Evolutionary conservation across 1,284 basidiomycete genomes (phyloP).

Genomic region (Cryptococcus hybrid): DNA sequence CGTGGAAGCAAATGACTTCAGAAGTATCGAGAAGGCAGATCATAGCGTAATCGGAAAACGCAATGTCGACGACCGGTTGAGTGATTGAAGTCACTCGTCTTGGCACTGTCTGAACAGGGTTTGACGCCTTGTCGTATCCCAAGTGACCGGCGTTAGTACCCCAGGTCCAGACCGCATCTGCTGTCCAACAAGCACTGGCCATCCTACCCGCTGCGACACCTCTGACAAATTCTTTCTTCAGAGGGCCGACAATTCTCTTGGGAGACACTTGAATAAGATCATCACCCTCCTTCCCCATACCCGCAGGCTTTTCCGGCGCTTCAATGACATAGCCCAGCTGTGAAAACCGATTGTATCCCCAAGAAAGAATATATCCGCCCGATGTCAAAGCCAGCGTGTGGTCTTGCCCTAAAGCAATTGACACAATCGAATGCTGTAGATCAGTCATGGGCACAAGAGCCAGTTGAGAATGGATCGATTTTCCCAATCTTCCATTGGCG

Average conservation of each 20-base stretch:
- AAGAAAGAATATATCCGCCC: constrained; percentile 79
- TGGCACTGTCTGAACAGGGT: constrained; percentile 75
- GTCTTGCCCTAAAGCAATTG: constrained; percentile 86
- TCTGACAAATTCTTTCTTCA: constrained; percentile 75
- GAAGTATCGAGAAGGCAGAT: constrained; percentile 68
- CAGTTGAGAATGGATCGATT: constrained; percentile 76
- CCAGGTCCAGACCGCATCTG: constrained; percentile 85
- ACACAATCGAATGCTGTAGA: constrained; percentile 57
- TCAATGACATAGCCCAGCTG: constrained; percentile 90
- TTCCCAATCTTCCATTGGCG: constrained; percentile 74
- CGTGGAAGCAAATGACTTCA: constrained; percentile 82
- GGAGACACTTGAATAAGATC: constrained; percentile 72
- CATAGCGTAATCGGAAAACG: constrained; percentile 77
- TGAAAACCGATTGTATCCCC: constrained; percentile 83
- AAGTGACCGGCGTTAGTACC: constrained; percentile 93
- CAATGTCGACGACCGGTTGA: constrained; percentile 65
- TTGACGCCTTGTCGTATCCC: constrained; percentile 73
- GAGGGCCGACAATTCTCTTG: constrained; percentile 68
- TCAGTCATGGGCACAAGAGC: constrained; percentile 63
- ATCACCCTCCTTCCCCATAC: constrained; percentile 27
- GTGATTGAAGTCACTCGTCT: constrained; percentile 77
- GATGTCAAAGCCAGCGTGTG: constrained; percentile 85
- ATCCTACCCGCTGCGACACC: constrained; percentile 87
- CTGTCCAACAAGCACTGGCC: constrained; percentile 88
- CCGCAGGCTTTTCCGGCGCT: constrained; percentile 35